phyloP scores from a whole-genome alignment of 177 flowering plant genomes.

The Vitis hybrid region DNA sequence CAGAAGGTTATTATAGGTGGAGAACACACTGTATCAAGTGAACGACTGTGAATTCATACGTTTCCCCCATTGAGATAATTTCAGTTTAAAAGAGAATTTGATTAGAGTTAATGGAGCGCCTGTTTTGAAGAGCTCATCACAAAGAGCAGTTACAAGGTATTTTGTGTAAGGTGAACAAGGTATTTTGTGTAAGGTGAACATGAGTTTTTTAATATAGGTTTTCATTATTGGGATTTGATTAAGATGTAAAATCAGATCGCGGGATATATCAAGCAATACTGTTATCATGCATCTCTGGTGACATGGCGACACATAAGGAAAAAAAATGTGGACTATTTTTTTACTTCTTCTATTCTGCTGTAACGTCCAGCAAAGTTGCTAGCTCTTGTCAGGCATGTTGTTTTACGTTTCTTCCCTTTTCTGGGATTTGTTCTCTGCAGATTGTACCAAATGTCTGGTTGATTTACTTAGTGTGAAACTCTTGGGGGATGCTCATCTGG shows the following conservation, averaged over 20 bases:
- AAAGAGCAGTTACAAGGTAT: constrained; percentile 31
- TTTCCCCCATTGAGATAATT: constrained; percentile 28
- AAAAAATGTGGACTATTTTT: constrained; percentile 3
- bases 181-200: constrained; percentile 41
- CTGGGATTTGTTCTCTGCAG: constrained; percentile 5
- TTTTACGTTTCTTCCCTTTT: neutral
- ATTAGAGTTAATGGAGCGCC: constrained; percentile 42
- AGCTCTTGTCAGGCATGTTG: constrained; percentile 16
- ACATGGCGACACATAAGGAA: constrained; percentile 8
- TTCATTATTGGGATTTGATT: constrained; percentile 35
- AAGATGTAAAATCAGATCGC: constrained; percentile 50
- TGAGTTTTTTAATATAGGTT: constrained; percentile 37
- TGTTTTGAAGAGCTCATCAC: constrained; percentile 32
- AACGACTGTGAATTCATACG: constrained; percentile 28
- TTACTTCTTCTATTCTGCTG: constrained; percentile 3
- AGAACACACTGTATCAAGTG: constrained; percentile 30
- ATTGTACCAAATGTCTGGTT: constrained; percentile 16
- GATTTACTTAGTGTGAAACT: constrained; percentile 18
- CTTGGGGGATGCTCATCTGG: constrained; percentile 10
- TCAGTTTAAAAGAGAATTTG: constrained; percentile 16
- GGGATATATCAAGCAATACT: constrained; percentile 28
- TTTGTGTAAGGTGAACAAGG: constrained; percentile 41
- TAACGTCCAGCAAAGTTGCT: constrained; percentile 22
- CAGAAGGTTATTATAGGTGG: constrained; percentile 36
- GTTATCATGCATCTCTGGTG: constrained; percentile 13